Evolutionary conservation across 192 early-diverging fungal species (phyloP).

Genomic region (Backusella luteola): DNA sequence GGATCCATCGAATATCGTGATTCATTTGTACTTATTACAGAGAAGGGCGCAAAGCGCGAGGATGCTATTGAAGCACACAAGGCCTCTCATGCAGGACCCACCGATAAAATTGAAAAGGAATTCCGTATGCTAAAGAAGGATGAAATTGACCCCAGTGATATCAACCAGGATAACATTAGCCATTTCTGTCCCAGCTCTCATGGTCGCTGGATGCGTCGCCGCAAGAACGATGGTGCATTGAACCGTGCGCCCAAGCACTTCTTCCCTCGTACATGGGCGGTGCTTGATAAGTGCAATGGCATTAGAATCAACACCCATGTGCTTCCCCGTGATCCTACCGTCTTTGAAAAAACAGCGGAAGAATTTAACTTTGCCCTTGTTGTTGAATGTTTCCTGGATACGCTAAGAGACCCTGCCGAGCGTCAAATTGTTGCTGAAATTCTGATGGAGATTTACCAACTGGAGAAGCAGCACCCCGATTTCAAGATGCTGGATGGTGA

Average conservation of each 20-base stretch:
- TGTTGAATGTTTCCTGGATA: conserved; percentile 72
- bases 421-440: conserved; percentile 76
- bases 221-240: conserved; percentile 83
- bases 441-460: conserved; percentile 64
- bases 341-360: conserved; percentile 80
- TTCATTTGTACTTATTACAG: conserved; percentile 80
- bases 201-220: conserved; percentile 70
- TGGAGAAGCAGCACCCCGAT: conserved; percentile 66
- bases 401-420: conserved; percentile 76
- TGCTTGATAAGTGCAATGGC: conserved; percentile 62
- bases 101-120: conserved; percentile 49
- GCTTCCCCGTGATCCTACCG: conserved; percentile 72
- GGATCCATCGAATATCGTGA: conserved; percentile 67
- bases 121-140: conserved; percentile 48
- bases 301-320: conserved; percentile 58
- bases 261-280: conserved; percentile 74
- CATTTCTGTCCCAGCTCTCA: conserved; percentile 48
- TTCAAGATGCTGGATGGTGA: conserved; percentile 42
- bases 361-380: conserved; percentile 85
- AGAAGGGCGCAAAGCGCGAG: conserved; percentile 55
- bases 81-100: conserved; percentile 53
- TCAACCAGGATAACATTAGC: conserved; percentile 41
- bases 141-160: conserved; percentile 43
- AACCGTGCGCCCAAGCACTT: conserved; percentile 79
- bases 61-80: conserved; percentile 56